Evolutionary conservation across 2,329 filamentous ascomycete species (phyloP).

Genomic region (Pseudocercospora fijiensis): DNA sequence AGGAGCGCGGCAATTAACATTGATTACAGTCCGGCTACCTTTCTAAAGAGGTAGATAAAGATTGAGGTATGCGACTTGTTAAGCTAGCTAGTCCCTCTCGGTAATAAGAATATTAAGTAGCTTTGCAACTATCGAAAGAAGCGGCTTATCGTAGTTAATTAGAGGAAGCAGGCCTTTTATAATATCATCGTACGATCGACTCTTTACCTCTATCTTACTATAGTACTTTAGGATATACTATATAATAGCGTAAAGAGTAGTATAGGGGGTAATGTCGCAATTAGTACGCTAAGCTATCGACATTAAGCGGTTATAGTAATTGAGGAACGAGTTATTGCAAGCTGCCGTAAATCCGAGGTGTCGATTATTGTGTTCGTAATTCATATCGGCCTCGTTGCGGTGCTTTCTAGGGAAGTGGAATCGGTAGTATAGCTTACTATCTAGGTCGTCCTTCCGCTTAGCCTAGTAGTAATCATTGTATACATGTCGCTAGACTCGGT

Average conservation of each 20-base stretch:
- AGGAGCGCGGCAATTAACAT: background rate
- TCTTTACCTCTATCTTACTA: background rate
- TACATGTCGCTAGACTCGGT: too few species aligned
- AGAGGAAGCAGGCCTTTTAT: background rate
- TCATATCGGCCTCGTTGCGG: background rate
- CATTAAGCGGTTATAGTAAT: background rate
- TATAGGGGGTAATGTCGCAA: background rate
- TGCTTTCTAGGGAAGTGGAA: background rate
- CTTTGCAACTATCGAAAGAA: too few species aligned
- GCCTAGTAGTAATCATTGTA: too few species aligned
- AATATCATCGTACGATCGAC: background rate
- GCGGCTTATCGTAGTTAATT: background rate
- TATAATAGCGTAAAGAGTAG: too few species aligned
- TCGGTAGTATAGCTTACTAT: background rate
- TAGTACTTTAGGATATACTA: too few species aligned
- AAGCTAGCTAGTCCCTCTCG: background rate
- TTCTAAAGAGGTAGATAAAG: background rate
- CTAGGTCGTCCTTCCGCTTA: background rate
- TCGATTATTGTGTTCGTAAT: background rate
- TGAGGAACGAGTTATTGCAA: background rate
- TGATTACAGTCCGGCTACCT: background rate
- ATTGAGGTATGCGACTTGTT: too few species aligned
- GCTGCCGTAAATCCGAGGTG: background rate
- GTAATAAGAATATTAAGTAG: background rate
- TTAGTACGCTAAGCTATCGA: background rate